Conservation (phyloP, 2,329 filamentous ascomycete species). For the Bimuria novae-zelandiae region DNA sequence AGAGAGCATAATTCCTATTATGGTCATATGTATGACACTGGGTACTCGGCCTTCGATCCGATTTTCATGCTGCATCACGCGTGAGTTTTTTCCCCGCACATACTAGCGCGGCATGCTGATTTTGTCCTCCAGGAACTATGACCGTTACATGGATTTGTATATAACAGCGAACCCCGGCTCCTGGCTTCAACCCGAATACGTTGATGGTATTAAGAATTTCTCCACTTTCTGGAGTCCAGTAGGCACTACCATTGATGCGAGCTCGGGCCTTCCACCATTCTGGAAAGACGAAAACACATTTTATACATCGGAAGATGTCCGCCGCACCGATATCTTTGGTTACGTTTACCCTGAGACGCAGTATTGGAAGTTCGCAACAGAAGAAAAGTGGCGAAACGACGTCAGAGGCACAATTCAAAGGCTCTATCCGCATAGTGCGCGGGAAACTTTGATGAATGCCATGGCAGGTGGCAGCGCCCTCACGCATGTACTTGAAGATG, state of each 20-base stretch:
- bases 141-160: constrained; percentile 70
- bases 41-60: constrained; percentile 77
- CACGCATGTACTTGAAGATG: constrained; percentile 3
- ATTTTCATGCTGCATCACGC: constrained; percentile 52
- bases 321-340: constrained; percentile 31
- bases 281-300: constrained; percentile 26
- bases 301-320: constrained; percentile 36
- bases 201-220: constrained; percentile 28
- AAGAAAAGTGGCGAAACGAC: constrained; percentile 11
- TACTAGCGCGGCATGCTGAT: not conserved
- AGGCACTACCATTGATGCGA: constrained; percentile 51
- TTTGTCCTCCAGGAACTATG: constrained; percentile 34
- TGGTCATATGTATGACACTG: constrained; percentile 75
- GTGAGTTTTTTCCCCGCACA: constrained; percentile 28
- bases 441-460: constrained; percentile 11
- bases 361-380: constrained; percentile 30
- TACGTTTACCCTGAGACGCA: constrained; percentile 43
- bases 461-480: not conserved
- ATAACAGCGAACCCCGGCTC: constrained; percentile 71
- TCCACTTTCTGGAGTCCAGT: constrained; percentile 48
- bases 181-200: constrained; percentile 59
- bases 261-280: constrained; percentile 49
- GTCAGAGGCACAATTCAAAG: constrained; percentile 24
- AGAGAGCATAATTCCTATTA: constrained; percentile 18
- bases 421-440: constrained; percentile 27